Evolutionary conservation across 345 rosid species (phyloP), one percentile per base, ranked within the genome.

Genomic region (Boechera divaricarpa): DNA sequence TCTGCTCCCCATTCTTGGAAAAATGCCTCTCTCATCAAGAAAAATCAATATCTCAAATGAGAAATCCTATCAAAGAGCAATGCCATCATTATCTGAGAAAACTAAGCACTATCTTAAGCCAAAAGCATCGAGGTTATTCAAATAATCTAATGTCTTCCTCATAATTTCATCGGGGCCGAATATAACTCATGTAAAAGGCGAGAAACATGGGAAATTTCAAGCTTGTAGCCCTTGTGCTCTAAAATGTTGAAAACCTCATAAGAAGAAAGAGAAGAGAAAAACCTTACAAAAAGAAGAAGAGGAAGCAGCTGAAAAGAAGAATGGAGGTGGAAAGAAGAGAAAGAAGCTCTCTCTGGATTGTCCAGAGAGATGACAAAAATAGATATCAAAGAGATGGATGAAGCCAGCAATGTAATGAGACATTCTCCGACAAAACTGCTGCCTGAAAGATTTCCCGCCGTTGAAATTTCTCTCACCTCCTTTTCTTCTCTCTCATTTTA

Each of bases 1-100:
- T 63, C 68, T 82, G 65, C 77, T 88, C 59, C 77, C 82, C 93
- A 89, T 94, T 62, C 63, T 82, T 57, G 51, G 56, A 35, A 31
- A 63, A 63, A 56, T 48, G 18, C 49, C 31, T 69, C 21, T 41
- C 47, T 69, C 76, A 60, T 33, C 71, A 63, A 73, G 39, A 38
- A 60, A 44, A 44, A 29, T 33, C 6, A 76, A 35, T 56, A n/a
- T 16, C 42, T 54, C 59, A 24, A 32, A 31, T 53, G 39, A 61
- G 51, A 59, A 62, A 48, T 29, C 73, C 33, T 18, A 67, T 36
- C 47, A 52, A 65, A 45, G 18, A 39, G 10, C 61, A 60, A 69
- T 49, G 67, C 28, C 77, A 51, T 65, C 69, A 39, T 49, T 35
- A 29, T 57, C 70, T 61, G 58, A 69, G 29, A 29, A 49, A 11